Conservation (phyloP, 2,329 filamentous ascomycete genomes). For the Neonectria coccinea region DNA sequence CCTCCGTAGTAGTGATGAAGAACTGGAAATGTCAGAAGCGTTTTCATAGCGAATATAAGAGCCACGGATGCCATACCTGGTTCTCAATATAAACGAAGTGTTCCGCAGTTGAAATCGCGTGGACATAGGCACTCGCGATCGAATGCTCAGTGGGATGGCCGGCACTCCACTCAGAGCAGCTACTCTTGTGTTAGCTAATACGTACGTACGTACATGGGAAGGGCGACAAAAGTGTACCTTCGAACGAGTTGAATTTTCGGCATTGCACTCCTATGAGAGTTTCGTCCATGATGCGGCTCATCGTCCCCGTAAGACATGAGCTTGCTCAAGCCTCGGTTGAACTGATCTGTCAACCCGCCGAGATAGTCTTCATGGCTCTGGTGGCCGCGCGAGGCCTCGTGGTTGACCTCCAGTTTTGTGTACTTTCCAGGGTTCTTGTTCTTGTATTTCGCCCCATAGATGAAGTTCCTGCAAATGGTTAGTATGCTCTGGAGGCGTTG, state of each 20-base stretch:
- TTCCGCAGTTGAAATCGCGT: constrained; percentile 74
- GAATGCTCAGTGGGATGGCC: constrained; percentile 74
- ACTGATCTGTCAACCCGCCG: constrained; percentile 58
- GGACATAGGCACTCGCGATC: constrained; percentile 86
- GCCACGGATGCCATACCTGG: constrained; percentile 56
- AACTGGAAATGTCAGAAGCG: constrained; percentile 62
- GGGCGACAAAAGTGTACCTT: constrained; percentile 51
- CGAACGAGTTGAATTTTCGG: constrained; percentile 64
- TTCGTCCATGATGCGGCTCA: constrained; percentile 31
- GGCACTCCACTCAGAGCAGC: constrained; percentile 64
- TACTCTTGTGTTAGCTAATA: constrained; percentile 40
- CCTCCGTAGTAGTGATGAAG: constrained; percentile 84
- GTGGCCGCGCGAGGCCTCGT: constrained; percentile 19
- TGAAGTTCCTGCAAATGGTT: constrained; percentile 73
- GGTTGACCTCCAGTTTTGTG: constrained; percentile 38
- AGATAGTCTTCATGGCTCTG: constrained; percentile 51
- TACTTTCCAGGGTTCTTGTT: constrained; percentile 65
- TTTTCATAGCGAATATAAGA: rapidly evolving
- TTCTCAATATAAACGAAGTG: constrained; percentile 87
- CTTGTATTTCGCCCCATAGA: constrained; percentile 84
- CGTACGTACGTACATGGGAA: neutral
- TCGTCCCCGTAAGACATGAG: constrained; percentile 52
- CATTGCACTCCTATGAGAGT: constrained; percentile 35
- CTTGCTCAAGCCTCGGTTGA: constrained; percentile 54
- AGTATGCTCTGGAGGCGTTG: constrained; percentile 15